Base-by-base conservation (phyloP, 2,329 filamentous ascomycete species). In the Hansfordia pulvinata region DNA sequence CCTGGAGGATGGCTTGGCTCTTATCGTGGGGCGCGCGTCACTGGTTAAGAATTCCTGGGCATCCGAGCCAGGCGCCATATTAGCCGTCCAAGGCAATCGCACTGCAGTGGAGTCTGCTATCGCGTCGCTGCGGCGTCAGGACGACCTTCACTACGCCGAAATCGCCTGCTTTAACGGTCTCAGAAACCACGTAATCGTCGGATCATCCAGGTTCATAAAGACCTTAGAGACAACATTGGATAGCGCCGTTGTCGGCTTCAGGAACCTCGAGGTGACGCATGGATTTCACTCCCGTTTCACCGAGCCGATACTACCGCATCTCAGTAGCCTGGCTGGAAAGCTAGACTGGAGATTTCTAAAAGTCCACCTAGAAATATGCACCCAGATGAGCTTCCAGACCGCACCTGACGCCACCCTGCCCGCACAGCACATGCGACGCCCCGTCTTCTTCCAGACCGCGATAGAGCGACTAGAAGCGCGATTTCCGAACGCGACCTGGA, bases 361-460 rank as follows among this genome's bases (percentile, higher is more conserved):
- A n/a, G n/a, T n/a, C n/a, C n/a, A n/a, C n/a, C n/a, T n/a, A n/a
- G n/a, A n/a, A n/a, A n/a, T n/a, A n/a, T n/a, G n/a, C n/a, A n/a
- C n/a, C n/a, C n/a, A n/a, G n/a, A n/a, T n/a, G n/a, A n/a, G n/a
- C n/a, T n/a, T n/a, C n/a, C n/a, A n/a, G n/a, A n/a, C n/a, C n/a
- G n/a, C n/a, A n/a, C n/a, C n/a, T n/a, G n/a, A n/a, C n/a, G n/a
- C n/a, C n/a, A n/a, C n/a, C n/a, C n/a, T n/a, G n/a, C n/a, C n/a
- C n/a, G n/a, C n/a, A n/a, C 23, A 39, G 6, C 52, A 56, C 12
- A 47, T 43, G 19, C 39, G 50, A 3, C 17, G 41, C 2, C 47
- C 50, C 0, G 52, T 56, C 1, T 51, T 36, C 27, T 53, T 53
- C 23, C n/a, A 35, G 11, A 33, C 47, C 6, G 48, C 50, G 2